These are phyloP conservation scores for Porcisia hertigi DNA, from an alignment of 208 protist genomes.

Conservation along the genomic window DNA sequence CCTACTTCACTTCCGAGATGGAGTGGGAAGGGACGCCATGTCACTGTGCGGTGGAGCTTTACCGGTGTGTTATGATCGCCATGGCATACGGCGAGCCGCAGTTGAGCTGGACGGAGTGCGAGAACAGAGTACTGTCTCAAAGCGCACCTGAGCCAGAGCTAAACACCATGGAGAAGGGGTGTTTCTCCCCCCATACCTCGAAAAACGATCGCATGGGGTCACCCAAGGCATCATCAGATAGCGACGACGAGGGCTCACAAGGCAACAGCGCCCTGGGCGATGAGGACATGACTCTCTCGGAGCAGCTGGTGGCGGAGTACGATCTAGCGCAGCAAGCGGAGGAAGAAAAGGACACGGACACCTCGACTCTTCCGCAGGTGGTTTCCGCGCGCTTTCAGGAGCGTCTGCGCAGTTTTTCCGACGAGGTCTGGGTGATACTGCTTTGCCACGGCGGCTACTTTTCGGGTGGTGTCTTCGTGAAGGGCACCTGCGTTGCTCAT, in stretches of 20 bases:
- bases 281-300: constrained; percentile 47
- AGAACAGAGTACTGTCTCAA: constrained; percentile 5
- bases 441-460: constrained; percentile 92
- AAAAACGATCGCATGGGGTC: neutral
- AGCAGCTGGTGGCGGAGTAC: constrained; percentile 74
- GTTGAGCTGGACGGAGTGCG: constrained; percentile 26
- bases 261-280: neutral
- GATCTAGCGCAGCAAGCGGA: constrained; percentile 46
- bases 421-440: constrained; percentile 68
- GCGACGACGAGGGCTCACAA: constrained; percentile 17
- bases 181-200: too few species aligned
- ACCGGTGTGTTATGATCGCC: constrained; percentile 62
- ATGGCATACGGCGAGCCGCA: constrained; percentile 27
- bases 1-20: constrained; percentile 38
- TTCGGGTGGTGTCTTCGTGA: constrained; percentile 77
- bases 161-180: neutral
- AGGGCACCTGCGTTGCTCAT: constrained; percentile 63
- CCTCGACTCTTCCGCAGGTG: constrained; percentile 33
- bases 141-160: neutral
- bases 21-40: constrained; percentile 57
- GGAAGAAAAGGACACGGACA: constrained; percentile 36
- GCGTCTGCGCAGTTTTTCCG: constrained; percentile 42
- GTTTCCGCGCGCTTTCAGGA: constrained; percentile 25
- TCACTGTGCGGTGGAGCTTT: constrained; percentile 59
- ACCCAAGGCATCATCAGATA: neutral